These are phyloP conservation scores for Boechera retrofracta DNA, from an alignment of 345 rosid species.

Conservation along the genomic window DNA sequence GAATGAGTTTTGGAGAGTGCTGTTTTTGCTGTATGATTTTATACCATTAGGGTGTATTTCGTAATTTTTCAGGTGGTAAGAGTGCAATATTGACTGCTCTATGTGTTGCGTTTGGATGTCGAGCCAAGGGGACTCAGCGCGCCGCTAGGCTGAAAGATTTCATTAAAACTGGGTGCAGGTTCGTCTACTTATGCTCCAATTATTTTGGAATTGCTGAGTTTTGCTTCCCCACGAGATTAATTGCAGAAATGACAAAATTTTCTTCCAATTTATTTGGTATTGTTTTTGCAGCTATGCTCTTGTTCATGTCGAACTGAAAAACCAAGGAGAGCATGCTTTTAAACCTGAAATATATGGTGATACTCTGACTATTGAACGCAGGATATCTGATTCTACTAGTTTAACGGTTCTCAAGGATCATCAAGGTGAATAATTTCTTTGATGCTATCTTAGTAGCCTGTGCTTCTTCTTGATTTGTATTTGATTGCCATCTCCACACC, in stretches of 20 bases:
- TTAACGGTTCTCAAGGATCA: constrained; percentile 64
- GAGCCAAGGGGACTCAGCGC: constrained; percentile 89
- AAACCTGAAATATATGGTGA: constrained; percentile 69
- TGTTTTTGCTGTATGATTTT: neutral
- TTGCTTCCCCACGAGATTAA: constrained; percentile 1
- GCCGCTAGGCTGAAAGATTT: constrained; percentile 78
- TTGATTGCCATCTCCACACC: neutral
- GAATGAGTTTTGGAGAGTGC: neutral
- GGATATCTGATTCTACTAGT: constrained; percentile 63
- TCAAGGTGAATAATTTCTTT: constrained; percentile 53
- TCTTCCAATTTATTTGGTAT: neutral
- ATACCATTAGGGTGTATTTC: neutral
- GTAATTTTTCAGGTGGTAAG: constrained; percentile 69
- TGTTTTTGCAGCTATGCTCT: constrained; percentile 59
- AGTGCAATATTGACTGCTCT: constrained; percentile 90
- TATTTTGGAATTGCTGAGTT: neutral
- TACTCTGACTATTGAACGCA: constrained; percentile 70
- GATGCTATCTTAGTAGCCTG: constrained; percentile 1
- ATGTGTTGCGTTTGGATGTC: constrained; percentile 84
- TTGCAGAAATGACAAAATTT: neutral
- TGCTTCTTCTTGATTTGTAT: constrained; percentile 19
- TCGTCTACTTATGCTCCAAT: constrained; percentile 1
- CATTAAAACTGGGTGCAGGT: constrained; percentile 91
- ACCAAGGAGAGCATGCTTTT: constrained; percentile 75
- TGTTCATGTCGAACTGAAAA: constrained; percentile 71